Base-by-base conservation (phyloP, 257 asterid genomes). In the Solanum stenotomum region DNA sequence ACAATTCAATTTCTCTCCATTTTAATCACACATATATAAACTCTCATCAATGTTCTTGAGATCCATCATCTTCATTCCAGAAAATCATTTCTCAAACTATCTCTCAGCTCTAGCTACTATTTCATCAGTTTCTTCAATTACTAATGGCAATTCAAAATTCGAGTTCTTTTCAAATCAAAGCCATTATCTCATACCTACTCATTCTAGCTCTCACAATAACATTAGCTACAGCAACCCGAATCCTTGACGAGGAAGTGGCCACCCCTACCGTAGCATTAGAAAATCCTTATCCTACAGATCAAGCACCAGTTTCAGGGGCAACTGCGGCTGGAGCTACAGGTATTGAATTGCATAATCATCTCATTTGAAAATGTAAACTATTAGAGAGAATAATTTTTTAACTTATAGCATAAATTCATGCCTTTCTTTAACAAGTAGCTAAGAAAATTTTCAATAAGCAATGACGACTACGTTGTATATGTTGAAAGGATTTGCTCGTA, bases 241-340 rank as follows among this genome's bases (percentile, higher is more conserved):
- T 91, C 87, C 93, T 90, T 16, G 93, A 89, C 14, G 90, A 92
- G 63, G 92, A 88, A 34, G 87, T 65, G 5, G 88, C 56, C 27
- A 85, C 88, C 71, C 91, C 93, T 0, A 71, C 68, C 5, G 74
- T 87, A 42, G 81, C 89, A 5, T 90, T 89, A 3, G 90, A 71
- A 20, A 88, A 33, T 13, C n/a, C 90, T 25, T 85, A 75, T 12
- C 14, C 87, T 3, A 87, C 31, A 7, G 49, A 35, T 20, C 86
- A 42, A 11, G 22, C 88, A 34, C 90, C 92, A 29, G 83, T 65
- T 65, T 40, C 87, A 6, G 91, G 77, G 52, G 88, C 63, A 71
- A 79, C 75, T 1, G 38, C 65, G 25, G 34, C 44, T 72, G 85
- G 38, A 29, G 42, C 37, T 46, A 5, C 44, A 82, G 86, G 27